Evolutionary conservation across 2,329 filamentous ascomycete species (phyloP), one percentile per base, ranked within the genome.

Genomic region (Microcyclospora pomicola): DNA sequence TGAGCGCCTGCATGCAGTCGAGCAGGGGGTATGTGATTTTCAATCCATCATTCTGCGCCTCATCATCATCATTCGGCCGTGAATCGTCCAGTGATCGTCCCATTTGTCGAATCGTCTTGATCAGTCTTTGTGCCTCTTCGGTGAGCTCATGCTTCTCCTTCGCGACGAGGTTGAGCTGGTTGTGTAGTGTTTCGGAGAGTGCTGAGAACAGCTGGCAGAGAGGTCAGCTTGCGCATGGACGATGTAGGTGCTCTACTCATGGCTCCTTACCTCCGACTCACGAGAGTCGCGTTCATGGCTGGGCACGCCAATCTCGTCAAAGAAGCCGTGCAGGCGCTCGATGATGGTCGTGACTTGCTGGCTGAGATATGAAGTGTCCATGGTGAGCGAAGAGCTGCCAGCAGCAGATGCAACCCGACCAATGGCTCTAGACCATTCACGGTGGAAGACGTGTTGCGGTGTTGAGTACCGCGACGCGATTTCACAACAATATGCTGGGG

Each of bases 271-370:
- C 77, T 95, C 85, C 58, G 83, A 75, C 59, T 96, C 88, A 53
- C 91, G 74, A 35, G 75, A 72, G 58, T 96, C 86, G 55, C 91
- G 82, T 61, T 96, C 91, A 76, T 94, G 86, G 54, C 68, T 77
- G 19, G 88, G 76, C n/a, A 98, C 82, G 42, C 91, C 91, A 55
- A 98, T 98, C 59, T 98, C 88, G 60, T 98, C 91, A 56, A 95
- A 98, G 41, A 96, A 74, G 48, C 82, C 82, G 63, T 96, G 88
- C 43, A 98, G 73, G 64, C 95, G 86, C 61, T 76, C 77, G 59
- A 96, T 86, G 57, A 94, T 95, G 54, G 75, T 85, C 50, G 85
- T 91, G 65, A 98, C 84, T 74, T 96, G 91, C 61, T 92, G 85
- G 52, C 85, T 82, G 58, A 96, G 71, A 62, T 92, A 92, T 60